A percentile compares a stretch with the other conserved stretches of the same genome.
Conservation (phyloP, 495 filamentous ascomycete genomes). For the Penicillium psychrofluorescens region DNA sequence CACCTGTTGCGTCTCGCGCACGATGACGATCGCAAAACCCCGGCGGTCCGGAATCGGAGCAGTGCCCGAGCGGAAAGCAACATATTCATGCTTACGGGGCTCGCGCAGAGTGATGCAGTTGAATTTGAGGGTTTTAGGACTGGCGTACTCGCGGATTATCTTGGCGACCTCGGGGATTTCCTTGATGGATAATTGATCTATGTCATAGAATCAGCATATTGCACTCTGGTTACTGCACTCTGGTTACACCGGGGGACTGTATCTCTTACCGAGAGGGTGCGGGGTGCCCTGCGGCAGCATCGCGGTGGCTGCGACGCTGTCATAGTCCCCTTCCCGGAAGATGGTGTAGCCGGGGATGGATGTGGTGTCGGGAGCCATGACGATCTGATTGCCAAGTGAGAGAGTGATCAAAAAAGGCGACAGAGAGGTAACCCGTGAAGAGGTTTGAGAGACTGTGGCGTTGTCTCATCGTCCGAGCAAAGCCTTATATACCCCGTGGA, state of each 20-base stretch:
- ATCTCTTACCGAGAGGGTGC: constrained; percentile 22
- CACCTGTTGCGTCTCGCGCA: constrained; percentile 26
- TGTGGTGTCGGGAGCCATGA: constrained; percentile 25
- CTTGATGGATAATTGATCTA: constrained; percentile 27
- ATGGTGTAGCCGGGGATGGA: constrained; percentile 31
- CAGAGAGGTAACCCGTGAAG: background rate
- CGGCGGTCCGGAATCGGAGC: constrained; percentile 27
- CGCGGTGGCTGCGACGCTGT: constrained; percentile 23
- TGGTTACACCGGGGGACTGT: too few species aligned
- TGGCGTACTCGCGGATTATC: constrained; percentile 25
- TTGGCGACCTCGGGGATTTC: constrained; percentile 26
- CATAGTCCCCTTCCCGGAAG: constrained; percentile 29
- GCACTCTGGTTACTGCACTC: too few species aligned
- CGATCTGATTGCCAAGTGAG: constrained; percentile 16
- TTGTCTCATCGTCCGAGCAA: background rate
- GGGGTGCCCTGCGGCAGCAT: constrained; percentile 20
- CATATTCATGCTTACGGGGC: constrained; percentile 73
- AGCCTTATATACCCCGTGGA: background rate
- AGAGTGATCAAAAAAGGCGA: background rate
- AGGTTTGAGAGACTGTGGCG: background rate
- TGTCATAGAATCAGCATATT: background rate
- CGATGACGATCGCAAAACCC: constrained; percentile 28
- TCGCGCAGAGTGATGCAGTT: constrained; percentile 80
- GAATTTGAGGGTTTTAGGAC: constrained; percentile 51
- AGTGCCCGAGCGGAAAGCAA: constrained; percentile 59